These are phyloP conservation scores for Amylocarpus encephaloides DNA, from an alignment of 2,329 filamentous ascomycete genomes.

Conservation along the genomic window DNA sequence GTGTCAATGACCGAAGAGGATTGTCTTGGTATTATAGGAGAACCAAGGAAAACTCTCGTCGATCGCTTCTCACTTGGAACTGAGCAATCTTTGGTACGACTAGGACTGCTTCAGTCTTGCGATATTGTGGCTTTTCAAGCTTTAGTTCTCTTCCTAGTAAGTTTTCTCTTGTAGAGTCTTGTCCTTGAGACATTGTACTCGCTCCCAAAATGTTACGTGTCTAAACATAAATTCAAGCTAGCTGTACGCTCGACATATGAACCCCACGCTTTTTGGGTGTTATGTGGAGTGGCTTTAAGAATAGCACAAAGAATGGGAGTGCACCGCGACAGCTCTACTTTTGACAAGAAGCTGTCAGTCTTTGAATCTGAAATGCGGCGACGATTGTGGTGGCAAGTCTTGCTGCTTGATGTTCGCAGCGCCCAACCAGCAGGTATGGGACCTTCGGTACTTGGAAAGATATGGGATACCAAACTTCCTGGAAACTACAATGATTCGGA, in stretches of 20 bases:
- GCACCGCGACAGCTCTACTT: slow-evolving; percentile 43
- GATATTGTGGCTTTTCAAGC: slow-evolving; percentile 55
- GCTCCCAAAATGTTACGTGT: background rate
- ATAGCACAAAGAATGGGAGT: slow-evolving; percentile 52
- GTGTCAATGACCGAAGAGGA: slow-evolving; percentile 29
- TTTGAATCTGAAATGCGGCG: slow-evolving; percentile 63
- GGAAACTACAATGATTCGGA: slow-evolving; percentile 48
- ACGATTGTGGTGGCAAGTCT: slow-evolving; percentile 59
- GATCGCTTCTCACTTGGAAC: slow-evolving; percentile 33
- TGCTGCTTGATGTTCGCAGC: background rate
- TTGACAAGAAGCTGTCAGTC: slow-evolving; percentile 46
- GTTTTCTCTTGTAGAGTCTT: background rate
- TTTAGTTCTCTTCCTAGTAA: slow-evolving; percentile 46
- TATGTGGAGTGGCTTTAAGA: slow-evolving; percentile 45
- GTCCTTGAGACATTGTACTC: background rate
- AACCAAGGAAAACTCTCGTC: slow-evolving; percentile 3
- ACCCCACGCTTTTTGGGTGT: slow-evolving; percentile 52
- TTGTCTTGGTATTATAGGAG: background rate
- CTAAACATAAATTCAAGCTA: slow-evolving; percentile 24
- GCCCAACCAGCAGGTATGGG: background rate
- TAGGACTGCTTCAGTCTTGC: slow-evolving; percentile 52
- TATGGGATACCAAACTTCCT: slow-evolving; percentile 39
- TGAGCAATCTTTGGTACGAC: slow-evolving; percentile 44
- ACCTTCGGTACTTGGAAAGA: background rate
- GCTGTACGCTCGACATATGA: slow-evolving; percentile 38